These are phyloP conservation scores for Trametes maxima DNA, from an alignment of 768 basidiomycete genomes.

Conservation along the genomic window DNA sequence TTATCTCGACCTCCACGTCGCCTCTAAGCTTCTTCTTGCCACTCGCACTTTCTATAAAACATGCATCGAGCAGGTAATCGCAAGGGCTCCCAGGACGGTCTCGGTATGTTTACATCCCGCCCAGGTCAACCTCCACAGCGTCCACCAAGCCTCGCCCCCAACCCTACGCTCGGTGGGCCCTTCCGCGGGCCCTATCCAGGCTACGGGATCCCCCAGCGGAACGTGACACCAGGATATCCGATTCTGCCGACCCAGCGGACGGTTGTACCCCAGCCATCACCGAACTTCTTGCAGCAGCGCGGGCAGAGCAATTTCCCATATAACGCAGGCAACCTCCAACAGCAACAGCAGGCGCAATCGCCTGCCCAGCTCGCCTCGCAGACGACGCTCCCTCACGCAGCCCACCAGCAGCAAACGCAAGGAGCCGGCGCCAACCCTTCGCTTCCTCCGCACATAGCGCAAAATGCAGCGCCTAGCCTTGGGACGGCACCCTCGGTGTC, in stretches of 20 bases:
- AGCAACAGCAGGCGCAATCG: conserved; percentile 48
- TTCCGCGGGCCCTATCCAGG: conserved; percentile 58
- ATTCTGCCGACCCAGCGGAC: conserved; percentile 65
- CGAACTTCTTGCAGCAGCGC: conserved; percentile 68
- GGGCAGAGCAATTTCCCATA: conserved; percentile 71
- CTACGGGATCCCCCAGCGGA: conserved; percentile 66
- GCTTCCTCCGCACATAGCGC: conserved; percentile 58
- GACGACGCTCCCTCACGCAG: conserved; percentile 34
- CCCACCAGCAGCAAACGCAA: conserved; percentile 46
- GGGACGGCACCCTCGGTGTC: conserved; percentile 61
- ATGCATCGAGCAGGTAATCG: conserved; percentile 42
- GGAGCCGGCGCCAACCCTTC: conserved; percentile 52
- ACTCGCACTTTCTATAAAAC: conserved; percentile 14
- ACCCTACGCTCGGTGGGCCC: conserved; percentile 61
- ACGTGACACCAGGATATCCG: conserved; percentile 55
- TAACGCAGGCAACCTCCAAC: conserved; percentile 57
- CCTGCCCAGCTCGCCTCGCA: conserved; percentile 32
- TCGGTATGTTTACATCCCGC: conserved; percentile 26
- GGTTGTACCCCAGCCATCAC: conserved; percentile 59
- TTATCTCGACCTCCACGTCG: conserved; percentile 15
- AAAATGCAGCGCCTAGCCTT: conserved; percentile 46
- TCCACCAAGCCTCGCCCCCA: conserved; percentile 72
- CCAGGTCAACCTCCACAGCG: conserved; percentile 82
- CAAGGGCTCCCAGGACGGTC: conserved; percentile 18
- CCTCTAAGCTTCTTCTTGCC: conserved; percentile 9